Evolutionary conservation across 2,329 filamentous ascomycete genomes (phyloP).

Genomic region (Aphanocladium album): DNA sequence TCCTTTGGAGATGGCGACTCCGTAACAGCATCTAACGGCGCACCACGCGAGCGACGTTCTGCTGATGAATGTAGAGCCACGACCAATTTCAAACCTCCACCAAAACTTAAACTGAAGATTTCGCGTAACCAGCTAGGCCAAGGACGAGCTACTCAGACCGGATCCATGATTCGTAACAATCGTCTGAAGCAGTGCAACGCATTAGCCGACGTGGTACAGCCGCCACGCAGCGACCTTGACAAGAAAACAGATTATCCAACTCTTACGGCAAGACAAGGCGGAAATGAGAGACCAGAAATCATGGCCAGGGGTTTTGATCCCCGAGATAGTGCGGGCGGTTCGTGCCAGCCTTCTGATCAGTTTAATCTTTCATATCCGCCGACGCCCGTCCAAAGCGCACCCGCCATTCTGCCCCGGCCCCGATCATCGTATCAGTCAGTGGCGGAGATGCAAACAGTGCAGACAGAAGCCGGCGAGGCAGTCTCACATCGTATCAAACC

Average conservation of each 20-base stretch:
- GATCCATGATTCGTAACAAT: constrained; percentile 18
- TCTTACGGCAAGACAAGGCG: not conserved
- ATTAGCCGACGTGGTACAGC: constrained; percentile 25
- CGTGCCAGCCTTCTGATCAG: constrained; percentile 26
- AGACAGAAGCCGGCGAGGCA: not conserved
- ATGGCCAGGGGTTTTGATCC: constrained; percentile 14
- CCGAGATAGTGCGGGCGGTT: constrained; percentile 8
- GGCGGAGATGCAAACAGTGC: not conserved
- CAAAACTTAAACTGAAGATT: constrained; percentile 29
- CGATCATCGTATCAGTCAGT: constrained; percentile 4
- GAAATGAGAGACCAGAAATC: not conserved
- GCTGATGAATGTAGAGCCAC: constrained; percentile 9
- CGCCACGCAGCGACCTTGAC: constrained; percentile 15
- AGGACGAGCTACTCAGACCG: constrained; percentile 13
- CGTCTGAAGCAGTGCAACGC: constrained; percentile 30
- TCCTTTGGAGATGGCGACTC: constrained; percentile 12
- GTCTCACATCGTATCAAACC: not conserved
- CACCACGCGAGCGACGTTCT: not conserved
- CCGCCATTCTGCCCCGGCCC: constrained; percentile 12
- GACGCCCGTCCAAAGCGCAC: constrained; percentile 16
- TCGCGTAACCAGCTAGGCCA: constrained; percentile 26
- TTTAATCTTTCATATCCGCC: constrained; percentile 31
- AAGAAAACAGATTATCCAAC: constrained; percentile 13
- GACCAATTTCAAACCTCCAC: constrained; percentile 19
- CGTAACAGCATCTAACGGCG: not conserved